Conservation (phyloP, 495 filamentous ascomycete genomes). For the Aspergillus wentii region DNA sequence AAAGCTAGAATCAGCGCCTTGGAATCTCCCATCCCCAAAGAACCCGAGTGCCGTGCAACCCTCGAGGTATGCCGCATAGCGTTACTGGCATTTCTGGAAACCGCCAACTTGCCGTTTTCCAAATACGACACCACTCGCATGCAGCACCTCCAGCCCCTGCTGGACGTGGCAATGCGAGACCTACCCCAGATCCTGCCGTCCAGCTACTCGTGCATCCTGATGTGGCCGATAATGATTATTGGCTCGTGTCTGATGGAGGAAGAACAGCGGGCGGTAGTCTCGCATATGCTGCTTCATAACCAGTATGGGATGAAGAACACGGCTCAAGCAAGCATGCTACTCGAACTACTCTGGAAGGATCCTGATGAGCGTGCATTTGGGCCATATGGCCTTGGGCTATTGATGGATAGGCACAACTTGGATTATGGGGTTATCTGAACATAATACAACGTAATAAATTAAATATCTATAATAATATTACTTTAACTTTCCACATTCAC, state of each 20-base stretch:
- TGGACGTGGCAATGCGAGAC: not conserved
- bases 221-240: conserved; percentile 5
- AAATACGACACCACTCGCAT: not conserved
- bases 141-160: not conserved
- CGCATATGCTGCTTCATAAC: not conserved
- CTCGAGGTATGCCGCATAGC: not conserved
- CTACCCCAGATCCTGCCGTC: not conserved
- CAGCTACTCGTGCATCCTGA: not conserved
- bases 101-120: not conserved
- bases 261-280: conserved; percentile 1
- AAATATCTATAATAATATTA: too few species aligned
- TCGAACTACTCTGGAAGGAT: not conserved
- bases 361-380: conserved; percentile 1
- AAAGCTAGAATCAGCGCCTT: too few species aligned
- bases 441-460: too few species aligned
- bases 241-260: conserved; percentile 3
- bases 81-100: conserved; percentile 1
- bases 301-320: conserved; percentile 1
- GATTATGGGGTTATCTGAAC: too few species aligned
- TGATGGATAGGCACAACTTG: too few species aligned
- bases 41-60: not conserved
- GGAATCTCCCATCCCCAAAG: too few species aligned
- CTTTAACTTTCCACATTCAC: too few species aligned
- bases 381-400: conserved; percentile 3
- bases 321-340: not conserved